These are phyloP conservation scores for Candida ortonii DNA, from an alignment of 805 yeast genomes.

Conservation along the genomic window DNA sequence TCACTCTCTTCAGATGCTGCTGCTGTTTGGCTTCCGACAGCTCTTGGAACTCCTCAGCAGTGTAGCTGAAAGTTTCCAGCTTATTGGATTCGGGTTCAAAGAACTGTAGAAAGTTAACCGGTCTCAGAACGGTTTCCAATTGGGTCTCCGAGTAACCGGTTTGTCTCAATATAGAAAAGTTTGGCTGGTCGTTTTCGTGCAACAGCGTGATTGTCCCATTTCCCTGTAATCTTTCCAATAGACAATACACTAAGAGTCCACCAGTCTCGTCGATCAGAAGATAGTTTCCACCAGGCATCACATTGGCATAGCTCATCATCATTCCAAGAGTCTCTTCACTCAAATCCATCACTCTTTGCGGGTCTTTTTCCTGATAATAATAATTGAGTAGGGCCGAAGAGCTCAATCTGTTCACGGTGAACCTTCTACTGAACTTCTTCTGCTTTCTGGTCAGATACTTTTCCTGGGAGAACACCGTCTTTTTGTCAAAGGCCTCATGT, in stretches of 20 bases:
- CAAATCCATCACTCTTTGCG: conserved; percentile 68
- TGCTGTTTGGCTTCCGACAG: conserved; percentile 59
- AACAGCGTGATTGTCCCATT: conserved; percentile 62
- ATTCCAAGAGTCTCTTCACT: conserved; percentile 82
- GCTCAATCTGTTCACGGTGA: conserved; percentile 76
- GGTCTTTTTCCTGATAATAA: conserved; percentile 69
- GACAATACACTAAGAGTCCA: conserved; percentile 79
- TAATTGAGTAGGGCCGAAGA: conserved; percentile 68
- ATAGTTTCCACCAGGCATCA: conserved; percentile 87
- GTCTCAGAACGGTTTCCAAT: conserved; percentile 54
- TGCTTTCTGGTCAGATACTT: conserved; percentile 90
- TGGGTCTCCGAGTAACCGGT: conserved; percentile 59
- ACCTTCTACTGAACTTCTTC: conserved; percentile 82
- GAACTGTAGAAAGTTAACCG: conserved; percentile 75
- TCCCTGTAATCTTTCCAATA: conserved; percentile 90
- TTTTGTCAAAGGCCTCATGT: conserved; percentile 83
- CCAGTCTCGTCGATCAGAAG: conserved; percentile 92
- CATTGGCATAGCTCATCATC: conserved; percentile 72
- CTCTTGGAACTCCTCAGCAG: conserved; percentile 51
- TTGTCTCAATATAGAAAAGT: conserved; percentile 64
- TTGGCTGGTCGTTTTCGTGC: conserved; percentile 94
- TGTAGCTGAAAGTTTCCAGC: conserved; percentile 40
- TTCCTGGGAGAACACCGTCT: conserved; percentile 86
- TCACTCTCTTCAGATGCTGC: conserved; percentile 64
- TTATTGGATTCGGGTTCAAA: conserved; percentile 68